These are phyloP conservation scores for Taiozyma sp. DNA, from an alignment of 1,139 yeast species.

Conservation along the genomic window DNA sequence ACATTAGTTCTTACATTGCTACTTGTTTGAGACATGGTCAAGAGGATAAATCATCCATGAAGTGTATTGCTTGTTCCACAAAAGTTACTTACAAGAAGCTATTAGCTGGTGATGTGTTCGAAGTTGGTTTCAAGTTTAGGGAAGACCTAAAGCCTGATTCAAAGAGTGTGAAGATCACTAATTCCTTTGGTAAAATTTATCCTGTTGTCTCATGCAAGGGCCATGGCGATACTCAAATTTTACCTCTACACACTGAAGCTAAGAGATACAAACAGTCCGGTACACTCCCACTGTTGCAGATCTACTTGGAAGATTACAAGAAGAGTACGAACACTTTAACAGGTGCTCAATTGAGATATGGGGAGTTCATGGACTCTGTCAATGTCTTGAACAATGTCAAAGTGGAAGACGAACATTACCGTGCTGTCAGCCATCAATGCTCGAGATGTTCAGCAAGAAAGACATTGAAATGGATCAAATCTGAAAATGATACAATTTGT, in stretches of 20 bases:
- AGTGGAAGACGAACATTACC: not conserved
- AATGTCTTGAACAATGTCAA: not conserved
- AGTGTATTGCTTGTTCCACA: slow-evolving; percentile 11
- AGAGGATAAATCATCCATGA: not conserved
- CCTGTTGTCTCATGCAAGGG: slow-evolving; percentile 42
- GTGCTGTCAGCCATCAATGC: not conserved
- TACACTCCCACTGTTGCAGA: slow-evolving; percentile 34
- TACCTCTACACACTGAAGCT: slow-evolving; percentile 33
- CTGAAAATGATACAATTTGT: slow-evolving; percentile 5
- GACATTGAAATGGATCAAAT: slow-evolving; percentile 26
- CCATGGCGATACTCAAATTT: slow-evolving; percentile 28
- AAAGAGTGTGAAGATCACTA: slow-evolving; percentile 28
- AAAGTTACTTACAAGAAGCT: slow-evolving; percentile 2
- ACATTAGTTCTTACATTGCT: slow-evolving; percentile 15
- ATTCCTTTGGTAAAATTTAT: slow-evolving; percentile 33
- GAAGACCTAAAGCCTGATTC: slow-evolving; percentile 22
- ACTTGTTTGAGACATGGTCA: not conserved
- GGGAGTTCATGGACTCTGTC: slow-evolving; percentile 5
- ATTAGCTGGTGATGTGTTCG: not conserved
- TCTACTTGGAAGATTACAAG: slow-evolving; percentile 32
- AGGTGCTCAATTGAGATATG: slow-evolving; percentile 15
- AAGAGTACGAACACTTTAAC: slow-evolving; percentile 11
- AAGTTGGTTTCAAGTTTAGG: slow-evolving; percentile 20
- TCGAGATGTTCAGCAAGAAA: slow-evolving; percentile 4
- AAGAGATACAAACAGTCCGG: slow-evolving; percentile 27